Evolutionary conservation across 2,329 filamentous ascomycete genomes (phyloP).

Genomic region (Aureobasidium subglaciale): DNA sequence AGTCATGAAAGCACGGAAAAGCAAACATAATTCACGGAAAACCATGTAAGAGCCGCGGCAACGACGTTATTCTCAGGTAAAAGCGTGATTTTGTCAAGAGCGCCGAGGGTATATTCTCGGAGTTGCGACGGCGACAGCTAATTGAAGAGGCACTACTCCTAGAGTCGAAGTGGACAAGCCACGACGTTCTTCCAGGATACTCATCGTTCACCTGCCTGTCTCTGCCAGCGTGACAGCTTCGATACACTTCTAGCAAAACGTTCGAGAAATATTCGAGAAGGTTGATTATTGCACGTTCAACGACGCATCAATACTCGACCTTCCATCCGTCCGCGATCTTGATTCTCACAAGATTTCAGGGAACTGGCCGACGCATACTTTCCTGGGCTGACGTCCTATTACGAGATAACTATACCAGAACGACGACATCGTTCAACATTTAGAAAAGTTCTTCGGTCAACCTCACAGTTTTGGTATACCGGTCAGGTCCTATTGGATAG

Average conservation of each 20-base stretch:
- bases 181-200: no score
- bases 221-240: background rate
- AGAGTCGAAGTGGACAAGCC: no score
- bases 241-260: background rate
- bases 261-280: background rate
- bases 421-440: background rate
- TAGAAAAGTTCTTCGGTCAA: background rate
- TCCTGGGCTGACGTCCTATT: constrained; percentile 13
- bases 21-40: constrained; percentile 8
- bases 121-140: background rate
- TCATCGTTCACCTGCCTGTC: no score
- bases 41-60: constrained; percentile 2
- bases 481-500: background rate
- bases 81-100: constrained; percentile 4
- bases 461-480: background rate
- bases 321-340: background rate
- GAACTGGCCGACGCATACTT: background rate
- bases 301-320: background rate
- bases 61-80: background rate
- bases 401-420: constrained; percentile 8
- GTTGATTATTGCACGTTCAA: background rate
- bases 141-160: background rate
- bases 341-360: background rate
- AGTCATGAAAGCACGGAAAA: constrained; percentile 4
- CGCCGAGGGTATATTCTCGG: background rate